A percentile compares a stretch with the other conserved stretches of the same genome.
Evolutionary conservation across 2,329 filamentous ascomycete species (phyloP).

Genomic region (Trichoderma guizhouense): DNA sequence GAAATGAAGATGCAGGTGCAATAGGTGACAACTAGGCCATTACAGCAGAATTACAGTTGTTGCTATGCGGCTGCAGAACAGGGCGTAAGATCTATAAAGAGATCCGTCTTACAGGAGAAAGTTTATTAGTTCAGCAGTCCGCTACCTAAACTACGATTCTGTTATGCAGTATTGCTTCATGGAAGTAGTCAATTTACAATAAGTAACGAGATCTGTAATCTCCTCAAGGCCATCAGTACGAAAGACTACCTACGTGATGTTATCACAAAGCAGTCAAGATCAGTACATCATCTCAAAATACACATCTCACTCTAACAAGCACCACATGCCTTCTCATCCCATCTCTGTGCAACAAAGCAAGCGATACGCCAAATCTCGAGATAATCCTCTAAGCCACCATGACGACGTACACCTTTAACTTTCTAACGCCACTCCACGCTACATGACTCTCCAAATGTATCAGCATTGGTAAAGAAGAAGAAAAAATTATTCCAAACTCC

Average conservation of each 20-base stretch:
- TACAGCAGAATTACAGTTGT: neutral
- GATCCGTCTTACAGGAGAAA: neutral
- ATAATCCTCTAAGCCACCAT: neutral
- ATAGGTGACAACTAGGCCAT: neutral
- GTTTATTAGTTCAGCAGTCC: neutral
- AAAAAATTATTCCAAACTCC: neutral
- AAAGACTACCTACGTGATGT: neutral
- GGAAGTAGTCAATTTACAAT: too few species aligned
- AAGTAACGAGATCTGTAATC: neutral
- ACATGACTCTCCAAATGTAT: neutral
- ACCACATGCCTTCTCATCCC: neutral
- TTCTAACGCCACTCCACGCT: neutral
- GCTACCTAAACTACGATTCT: neutral
- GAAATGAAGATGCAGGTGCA: neutral
- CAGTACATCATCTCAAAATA: neutral
- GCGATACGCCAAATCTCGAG: neutral
- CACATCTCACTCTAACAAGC: neutral
- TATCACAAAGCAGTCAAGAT: neutral
- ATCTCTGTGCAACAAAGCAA: neutral
- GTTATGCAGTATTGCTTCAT: neutral
- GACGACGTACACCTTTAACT: neutral
- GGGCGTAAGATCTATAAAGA: neutral
- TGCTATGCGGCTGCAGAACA: neutral
- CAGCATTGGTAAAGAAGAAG: too few species aligned
- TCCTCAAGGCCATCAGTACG: neutral